Evolutionary conservation across 768 basidiomycete genomes (phyloP), one percentile per base, ranked within the genome.

Genomic region (Agaricus sinodeliciosus): DNA sequence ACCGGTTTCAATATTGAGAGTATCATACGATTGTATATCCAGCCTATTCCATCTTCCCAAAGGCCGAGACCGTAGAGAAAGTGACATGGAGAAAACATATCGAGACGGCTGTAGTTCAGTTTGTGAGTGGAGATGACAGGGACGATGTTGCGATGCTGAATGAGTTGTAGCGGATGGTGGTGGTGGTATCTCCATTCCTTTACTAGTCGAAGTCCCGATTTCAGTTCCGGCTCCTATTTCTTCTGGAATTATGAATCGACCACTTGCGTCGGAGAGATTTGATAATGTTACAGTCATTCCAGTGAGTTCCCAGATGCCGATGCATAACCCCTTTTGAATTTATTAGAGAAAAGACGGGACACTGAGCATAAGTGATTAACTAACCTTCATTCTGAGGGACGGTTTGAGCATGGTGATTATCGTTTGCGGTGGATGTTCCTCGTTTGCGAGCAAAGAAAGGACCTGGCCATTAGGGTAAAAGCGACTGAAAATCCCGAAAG

Each of bases 381-480:
- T 27, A 50, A 86, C 88, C 78, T 91, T 89, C 78, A 84, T 87
- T 45, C 85, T 82, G 9, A 93, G 72, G 3, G 81, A 77, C 13
- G 87, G 88, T 54, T 86, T 86, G 48, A 95, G 75, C 7, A 83
- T 66, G 7, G 84, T 87, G 49, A 96, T 85, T 18, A 92, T 75
- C 55, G 87, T 74, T 22, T 81, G 75, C 3, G 89, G 90, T 0
- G 75, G 62, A 43, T 76, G 65, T 59, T 88, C 87, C 60, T 94
- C 92, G 57, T 91, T 93, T 1, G 87, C 78, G 13, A 94, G 78
- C 2, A 94, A 76, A 19, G 90, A 93, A 7, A 95, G 76, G 3
- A 94, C 94, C 62, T 82, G 79, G 2, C 94, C 94, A 57, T 90
- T 81, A 0, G 90, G 84, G 59, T 87, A 87, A 72, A 95, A 95